Conservation (phyloP, 2,329 filamentous ascomycete genomes). For the Fusarium agapanthi region DNA sequence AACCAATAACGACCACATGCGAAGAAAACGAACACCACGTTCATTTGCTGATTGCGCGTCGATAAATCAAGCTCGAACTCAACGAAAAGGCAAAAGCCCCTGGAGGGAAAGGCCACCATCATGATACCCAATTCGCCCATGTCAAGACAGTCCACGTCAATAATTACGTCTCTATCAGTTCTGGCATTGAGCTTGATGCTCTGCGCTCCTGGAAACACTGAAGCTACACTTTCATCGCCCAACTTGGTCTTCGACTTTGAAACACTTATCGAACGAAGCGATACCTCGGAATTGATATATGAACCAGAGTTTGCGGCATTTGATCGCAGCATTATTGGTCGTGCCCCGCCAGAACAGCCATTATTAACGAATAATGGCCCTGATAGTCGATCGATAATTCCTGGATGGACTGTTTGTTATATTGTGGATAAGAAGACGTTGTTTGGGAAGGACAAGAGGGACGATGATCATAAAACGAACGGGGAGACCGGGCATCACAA, state of each 20-base stretch:
- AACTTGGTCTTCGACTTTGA: constrained; percentile 23
- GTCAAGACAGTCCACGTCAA: constrained; percentile 74
- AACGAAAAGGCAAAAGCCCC: constrained; percentile 43
- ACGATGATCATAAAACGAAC: constrained; percentile 8
- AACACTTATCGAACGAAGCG: constrained; percentile 9
- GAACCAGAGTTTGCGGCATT: constrained; percentile 69
- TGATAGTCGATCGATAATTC: constrained; percentile 64
- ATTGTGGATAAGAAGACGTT: constrained; percentile 44
- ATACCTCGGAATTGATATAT: constrained; percentile 53
- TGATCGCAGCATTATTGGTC: constrained; percentile 70
- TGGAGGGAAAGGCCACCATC: constrained; percentile 53
- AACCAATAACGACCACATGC: constrained; percentile 27
- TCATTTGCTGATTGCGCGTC: constrained; percentile 15
- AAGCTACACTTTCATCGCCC: constrained; percentile 62
- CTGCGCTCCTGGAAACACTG: constrained; percentile 66
- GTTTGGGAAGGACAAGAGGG: constrained; percentile 37
- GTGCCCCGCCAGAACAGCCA: constrained; percentile 61
- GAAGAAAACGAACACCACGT: constrained; percentile 8
- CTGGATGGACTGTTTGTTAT: constrained; percentile 66
- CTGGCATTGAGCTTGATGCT: constrained; percentile 65
- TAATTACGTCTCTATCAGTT: constrained; percentile 68
- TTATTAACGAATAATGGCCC: constrained; percentile 72
- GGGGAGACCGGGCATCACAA: constrained; percentile 19
- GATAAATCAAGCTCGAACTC: constrained; percentile 9
- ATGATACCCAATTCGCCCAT: constrained; percentile 75